Conservation (phyloP, 1,284 basidiomycete genomes). For the Naganishia albida region DNA sequence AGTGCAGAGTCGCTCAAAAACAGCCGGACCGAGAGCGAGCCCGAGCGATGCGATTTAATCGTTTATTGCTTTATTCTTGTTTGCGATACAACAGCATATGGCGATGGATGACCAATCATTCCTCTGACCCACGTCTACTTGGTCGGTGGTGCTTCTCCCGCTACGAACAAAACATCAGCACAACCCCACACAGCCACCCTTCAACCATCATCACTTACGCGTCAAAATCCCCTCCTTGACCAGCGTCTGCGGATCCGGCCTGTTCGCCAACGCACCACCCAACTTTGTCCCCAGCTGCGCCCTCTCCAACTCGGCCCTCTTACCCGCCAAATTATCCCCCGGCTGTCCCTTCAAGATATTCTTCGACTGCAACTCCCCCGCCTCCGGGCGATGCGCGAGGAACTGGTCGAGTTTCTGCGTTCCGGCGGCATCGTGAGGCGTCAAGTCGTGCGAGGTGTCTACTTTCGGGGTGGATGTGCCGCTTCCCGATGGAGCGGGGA, state of each 20-base stretch:
- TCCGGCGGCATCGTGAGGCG: conserved; percentile 40
- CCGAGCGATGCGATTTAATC: background rate
- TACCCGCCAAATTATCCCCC: conserved; percentile 26
- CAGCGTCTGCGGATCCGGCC: conserved; percentile 68
- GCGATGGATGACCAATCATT: background rate
- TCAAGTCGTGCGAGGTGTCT: conserved; percentile 45
- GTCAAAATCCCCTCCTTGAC: conserved; percentile 70
- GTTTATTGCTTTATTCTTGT: too few relatives aligned
- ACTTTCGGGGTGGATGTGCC: conserved; percentile 32
- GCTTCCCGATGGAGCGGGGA: conserved; percentile 39
- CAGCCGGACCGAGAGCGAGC: background rate
- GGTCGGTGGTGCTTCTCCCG: conserved; percentile 8
- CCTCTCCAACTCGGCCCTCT: conserved; percentile 17
- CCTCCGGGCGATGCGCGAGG: conserved; percentile 62
- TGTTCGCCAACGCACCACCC: conserved; percentile 64
- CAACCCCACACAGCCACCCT: background rate
- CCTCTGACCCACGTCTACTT: background rate
- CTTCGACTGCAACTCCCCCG: conserved; percentile 67
- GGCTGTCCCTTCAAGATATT: conserved; percentile 71
- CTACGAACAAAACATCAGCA: background rate
- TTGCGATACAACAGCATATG: too few relatives aligned
- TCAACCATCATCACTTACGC: conserved; percentile 51
- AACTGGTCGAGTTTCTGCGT: conserved; percentile 62
- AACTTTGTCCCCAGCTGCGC: conserved; percentile 70
- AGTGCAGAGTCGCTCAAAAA: too few relatives aligned